Evolutionary conservation across 208 protist genomes (phyloP), one percentile per base, ranked within the genome.

Genomic region (Crithidia fasciculata): DNA sequence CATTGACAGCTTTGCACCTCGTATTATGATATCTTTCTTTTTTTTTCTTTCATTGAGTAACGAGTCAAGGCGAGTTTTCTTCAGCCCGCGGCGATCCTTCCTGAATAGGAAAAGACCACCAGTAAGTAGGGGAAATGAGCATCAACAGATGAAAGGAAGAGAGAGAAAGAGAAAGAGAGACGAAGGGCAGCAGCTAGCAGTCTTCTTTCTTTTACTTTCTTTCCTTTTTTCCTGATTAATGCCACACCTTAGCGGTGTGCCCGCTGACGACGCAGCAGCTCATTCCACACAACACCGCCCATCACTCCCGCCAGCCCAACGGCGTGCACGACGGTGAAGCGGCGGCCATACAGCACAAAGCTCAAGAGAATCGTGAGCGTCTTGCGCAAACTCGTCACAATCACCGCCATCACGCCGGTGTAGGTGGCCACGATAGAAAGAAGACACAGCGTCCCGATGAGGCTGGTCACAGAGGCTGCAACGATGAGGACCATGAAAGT

Each of bases 331-430:
- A 68, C 3, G 5, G 64, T 71, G 57, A 92, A 85, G 47, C 76
- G 73, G 39, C 79, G 81, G 8, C 71, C 58, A 49, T 90, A 92
- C 9, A 90, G 49, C 52, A 84, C 3, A 67, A 81, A 90, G 53
- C 78, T 89, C 36, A 73, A 76, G n/a, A 90, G 37, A 39, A 93
- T 74, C 5, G 84, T 89, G 18, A 86, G n/a, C 43, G 79, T 77
- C 72, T 92, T 94, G 49, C 86, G 78, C 39, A 89, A 15, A 44
- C 66, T 91, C 56, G 89, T 88, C 18, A 91, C 76, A 41, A 92
- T 10, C 49, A 90, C 81, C 44, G 89, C 84, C 40, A 72, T 84
- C 49, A 67, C 88, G 36, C 84, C 78, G 16, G 76, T 85, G 69
- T 77, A 93, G 54, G 83, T 81, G 0, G 72, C 72, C 2, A 90